Evolutionary conservation across 768 basidiomycete genomes (phyloP).

Genomic region (Termitomyces sp.): DNA sequence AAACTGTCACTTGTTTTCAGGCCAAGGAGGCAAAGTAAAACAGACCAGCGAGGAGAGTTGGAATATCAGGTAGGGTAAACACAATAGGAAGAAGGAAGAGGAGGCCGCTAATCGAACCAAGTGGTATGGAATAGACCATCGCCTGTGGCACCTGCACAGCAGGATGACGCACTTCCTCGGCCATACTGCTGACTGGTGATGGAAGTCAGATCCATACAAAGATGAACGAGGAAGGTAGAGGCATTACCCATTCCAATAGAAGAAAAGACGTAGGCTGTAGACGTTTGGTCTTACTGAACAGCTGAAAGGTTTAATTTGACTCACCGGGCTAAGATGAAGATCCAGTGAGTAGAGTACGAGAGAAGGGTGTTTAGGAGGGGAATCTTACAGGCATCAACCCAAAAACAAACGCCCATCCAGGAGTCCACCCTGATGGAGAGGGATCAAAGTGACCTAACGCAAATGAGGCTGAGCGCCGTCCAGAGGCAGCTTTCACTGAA

Average conservation of each 20-base stretch:
- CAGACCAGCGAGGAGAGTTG: conserved; percentile 44
- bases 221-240: neutral
- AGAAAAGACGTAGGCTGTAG: conserved; percentile 46
- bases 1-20: neutral
- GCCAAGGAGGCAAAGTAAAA: neutral
- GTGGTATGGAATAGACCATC: conserved; percentile 47
- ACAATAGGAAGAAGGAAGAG: conserved; percentile 55
- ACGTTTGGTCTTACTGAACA: neutral
- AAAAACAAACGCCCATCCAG: conserved; percentile 66
- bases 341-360: neutral
- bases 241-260: conserved; percentile 57
- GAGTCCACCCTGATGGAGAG: conserved; percentile 58
- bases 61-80: conserved; percentile 58
- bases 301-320: neutral
- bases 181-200: conserved; percentile 53
- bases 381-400: conserved; percentile 48
- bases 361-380: neutral
- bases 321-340: conserved; percentile 25
- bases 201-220: neutral
- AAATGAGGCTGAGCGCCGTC: conserved; percentile 48
- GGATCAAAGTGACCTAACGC: conserved; percentile 55
- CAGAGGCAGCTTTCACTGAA: conserved; percentile 49
- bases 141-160: conserved; percentile 48
- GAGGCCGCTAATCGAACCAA: conserved; percentile 45
- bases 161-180: conserved; percentile 61